These are phyloP conservation scores for Geranium brycei DNA, from an alignment of 345 rosid genomes.

Conservation along the genomic window DNA sequence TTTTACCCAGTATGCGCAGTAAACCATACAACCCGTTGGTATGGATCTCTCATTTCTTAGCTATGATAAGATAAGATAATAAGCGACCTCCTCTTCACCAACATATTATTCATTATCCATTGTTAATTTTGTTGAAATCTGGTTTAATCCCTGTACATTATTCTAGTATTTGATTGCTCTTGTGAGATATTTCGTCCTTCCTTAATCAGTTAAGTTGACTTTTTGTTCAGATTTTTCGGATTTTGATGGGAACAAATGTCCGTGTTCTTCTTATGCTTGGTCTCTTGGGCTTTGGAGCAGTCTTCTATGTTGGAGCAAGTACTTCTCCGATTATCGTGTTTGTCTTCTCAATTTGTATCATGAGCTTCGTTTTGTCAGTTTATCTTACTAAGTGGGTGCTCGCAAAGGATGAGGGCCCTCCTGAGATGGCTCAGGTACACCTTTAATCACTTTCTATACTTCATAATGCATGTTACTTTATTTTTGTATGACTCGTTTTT, in stretches of 20 bases:
- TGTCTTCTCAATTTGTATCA: conserved; percentile 72
- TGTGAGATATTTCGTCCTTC: not conserved
- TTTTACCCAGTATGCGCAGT: conserved; percentile 77
- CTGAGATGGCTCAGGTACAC: conserved; percentile 85
- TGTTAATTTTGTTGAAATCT: no score
- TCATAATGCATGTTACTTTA: not conserved
- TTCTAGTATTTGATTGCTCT: not conserved
- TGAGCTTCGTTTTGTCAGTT: conserved; percentile 61
- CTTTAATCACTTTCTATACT: not conserved
- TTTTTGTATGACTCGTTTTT: no score
- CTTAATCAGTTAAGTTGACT: not conserved
- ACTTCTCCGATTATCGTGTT: conserved; percentile 90
- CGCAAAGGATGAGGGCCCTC: conserved; percentile 97
- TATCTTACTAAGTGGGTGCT: conserved; percentile 94
- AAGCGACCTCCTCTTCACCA: no score
- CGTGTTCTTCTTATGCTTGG: conserved; percentile 62
- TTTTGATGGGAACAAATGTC: conserved; percentile 63
- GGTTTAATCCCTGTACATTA: no score
- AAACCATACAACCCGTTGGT: conserved; percentile 73
- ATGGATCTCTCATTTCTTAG: conserved; percentile 4
- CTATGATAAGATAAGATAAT: no score
- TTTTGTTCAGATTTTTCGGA: conserved; percentile 60
- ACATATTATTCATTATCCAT: no score
- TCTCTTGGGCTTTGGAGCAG: conserved; percentile 56
- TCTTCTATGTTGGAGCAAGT: conserved; percentile 78